A percentile compares a stretch with the other conserved stretches of the same genome.
Conservation (phyloP, 2,329 filamentous ascomycete species). For the Xylogone sp. region DNA sequence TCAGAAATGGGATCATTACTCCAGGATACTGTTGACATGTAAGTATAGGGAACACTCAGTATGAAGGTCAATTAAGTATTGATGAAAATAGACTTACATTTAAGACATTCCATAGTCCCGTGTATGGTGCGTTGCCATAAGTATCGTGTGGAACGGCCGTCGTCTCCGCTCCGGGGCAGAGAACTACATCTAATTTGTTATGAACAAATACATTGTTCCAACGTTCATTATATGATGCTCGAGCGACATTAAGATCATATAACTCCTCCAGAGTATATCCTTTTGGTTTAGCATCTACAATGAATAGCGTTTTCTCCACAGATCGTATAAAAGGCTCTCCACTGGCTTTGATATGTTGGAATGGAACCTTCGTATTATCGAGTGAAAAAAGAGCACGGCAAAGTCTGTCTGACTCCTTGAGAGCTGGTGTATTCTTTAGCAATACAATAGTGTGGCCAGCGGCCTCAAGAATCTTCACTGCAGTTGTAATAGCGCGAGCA, state of each 20-base stretch:
- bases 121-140: slow-evolving; percentile 42
- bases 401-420: background rate
- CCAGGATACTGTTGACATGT: slow-evolving; percentile 1
- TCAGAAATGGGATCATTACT: slow-evolving; percentile 1
- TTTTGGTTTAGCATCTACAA: slow-evolving; percentile 10
- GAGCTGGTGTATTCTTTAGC: background rate
- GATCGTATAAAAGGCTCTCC: slow-evolving; percentile 4
- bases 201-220: slow-evolving; percentile 39
- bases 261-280: slow-evolving; percentile 14
- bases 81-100: slow-evolving; percentile 41
- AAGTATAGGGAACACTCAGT: background rate
- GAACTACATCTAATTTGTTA: slow-evolving; percentile 43
- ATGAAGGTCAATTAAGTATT: background rate
- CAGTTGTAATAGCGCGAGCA: slow-evolving; percentile 24
- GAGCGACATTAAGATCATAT: slow-evolving; percentile 6
- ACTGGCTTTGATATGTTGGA: background rate
- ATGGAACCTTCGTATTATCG: background rate
- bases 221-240: slow-evolving; percentile 28
- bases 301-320: slow-evolving; percentile 1
- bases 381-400: background rate
- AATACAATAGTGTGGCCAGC: slow-evolving; percentile 13
- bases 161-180: slow-evolving; percentile 43
- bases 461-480: slow-evolving; percentile 18
- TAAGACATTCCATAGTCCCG: slow-evolving; percentile 45
- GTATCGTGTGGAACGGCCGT: slow-evolving; percentile 50